phyloP scores from a whole-genome alignment of 345 rosid species.

The Acer negundo region DNA sequence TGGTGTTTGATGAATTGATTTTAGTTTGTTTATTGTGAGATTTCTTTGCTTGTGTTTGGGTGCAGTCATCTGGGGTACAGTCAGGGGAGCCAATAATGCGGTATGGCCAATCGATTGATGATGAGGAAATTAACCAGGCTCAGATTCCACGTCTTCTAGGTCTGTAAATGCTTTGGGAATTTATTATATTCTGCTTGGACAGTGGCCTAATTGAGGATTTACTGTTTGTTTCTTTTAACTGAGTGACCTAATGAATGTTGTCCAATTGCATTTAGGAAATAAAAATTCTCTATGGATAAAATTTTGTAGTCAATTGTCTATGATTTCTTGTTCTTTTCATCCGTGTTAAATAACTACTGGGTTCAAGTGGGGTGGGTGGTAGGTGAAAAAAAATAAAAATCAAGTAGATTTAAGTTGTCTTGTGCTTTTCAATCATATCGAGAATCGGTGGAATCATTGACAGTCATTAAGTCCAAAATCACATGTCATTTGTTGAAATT shows the following conservation, averaged over 20 bases:
- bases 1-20: not conserved
- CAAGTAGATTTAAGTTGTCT: not conserved
- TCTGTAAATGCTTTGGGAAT: constrained; percentile 31
- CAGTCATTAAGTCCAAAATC: not conserved
- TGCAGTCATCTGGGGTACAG: constrained; percentile 71
- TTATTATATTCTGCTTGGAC: not conserved
- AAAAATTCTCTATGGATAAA: not conserved
- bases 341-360: not conserved
- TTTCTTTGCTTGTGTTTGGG: constrained; percentile 6
- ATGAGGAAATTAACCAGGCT: constrained; percentile 55
- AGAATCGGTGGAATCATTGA: not conserved
- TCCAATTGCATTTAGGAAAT: not conserved
- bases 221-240: not conserved
- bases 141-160: constrained; percentile 91
- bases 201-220: not conserved
- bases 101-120: constrained; percentile 78
- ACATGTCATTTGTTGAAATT: not conserved
- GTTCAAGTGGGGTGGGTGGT: not conserved
- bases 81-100: constrained; percentile 84
- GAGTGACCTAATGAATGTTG: not conserved
- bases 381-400: not conserved
- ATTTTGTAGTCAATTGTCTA: not conserved
- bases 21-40: not conserved
- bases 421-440: not conserved
- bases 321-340: not conserved